phyloP scores from a whole-genome alignment of 106 monocot species.

The Dendrobium catenatum region DNA sequence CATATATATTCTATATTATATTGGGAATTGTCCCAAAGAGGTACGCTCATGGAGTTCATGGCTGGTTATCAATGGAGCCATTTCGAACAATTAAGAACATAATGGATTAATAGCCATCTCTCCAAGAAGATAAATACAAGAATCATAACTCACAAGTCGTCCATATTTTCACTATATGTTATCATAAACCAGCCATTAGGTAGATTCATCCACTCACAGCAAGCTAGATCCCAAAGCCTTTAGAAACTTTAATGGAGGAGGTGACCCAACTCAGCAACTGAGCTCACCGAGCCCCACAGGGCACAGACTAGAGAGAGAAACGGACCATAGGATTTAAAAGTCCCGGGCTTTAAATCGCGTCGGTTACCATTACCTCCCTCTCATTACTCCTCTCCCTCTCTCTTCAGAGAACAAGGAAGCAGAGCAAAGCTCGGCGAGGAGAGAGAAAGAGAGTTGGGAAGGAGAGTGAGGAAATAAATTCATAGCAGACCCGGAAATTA shows the following conservation, averaged over 20 bases:
- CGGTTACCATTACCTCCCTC: slow-evolving; percentile 12
- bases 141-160: not conserved
- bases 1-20: too few relatives aligned
- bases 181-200: not conserved
- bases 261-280: not conserved
- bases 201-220: not conserved
- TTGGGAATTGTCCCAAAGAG: too few relatives aligned
- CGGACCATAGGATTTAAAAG: not conserved
- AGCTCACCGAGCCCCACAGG: not conserved
- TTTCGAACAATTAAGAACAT: not conserved
- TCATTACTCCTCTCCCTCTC: not conserved
- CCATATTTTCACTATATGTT: not conserved
- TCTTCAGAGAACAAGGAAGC: slow-evolving; percentile 7
- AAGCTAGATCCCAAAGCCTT: slow-evolving; percentile 2
- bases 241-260: not conserved
- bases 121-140: not conserved
- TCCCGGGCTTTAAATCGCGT: slow-evolving; percentile 15
- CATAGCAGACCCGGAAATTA: slow-evolving; percentile 13
- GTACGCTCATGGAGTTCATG: not conserved
- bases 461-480: slow-evolving; percentile 10
- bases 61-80: not conserved
- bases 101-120: not conserved
- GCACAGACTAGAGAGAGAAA: not conserved
- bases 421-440: slow-evolving; percentile 8
- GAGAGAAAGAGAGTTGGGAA: not conserved